Base-by-base conservation (phyloP, 73 alveolate species). In the Paramecium bursaria region DNA sequence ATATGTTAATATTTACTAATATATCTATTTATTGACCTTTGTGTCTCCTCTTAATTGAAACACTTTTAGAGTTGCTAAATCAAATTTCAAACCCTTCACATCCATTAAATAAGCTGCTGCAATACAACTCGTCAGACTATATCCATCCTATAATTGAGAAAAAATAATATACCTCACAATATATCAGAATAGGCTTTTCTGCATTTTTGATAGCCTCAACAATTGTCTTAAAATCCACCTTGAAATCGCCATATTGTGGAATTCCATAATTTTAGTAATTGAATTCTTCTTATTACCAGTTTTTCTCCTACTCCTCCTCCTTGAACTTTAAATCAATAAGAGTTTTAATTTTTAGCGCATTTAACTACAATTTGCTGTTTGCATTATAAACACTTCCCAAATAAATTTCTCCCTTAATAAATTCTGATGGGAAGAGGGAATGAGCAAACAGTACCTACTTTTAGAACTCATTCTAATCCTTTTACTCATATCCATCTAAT, bases 61-160 rank as follows among this genome's bases (percentile, higher is more conserved):
- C 3, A 67, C 60, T 21, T 19, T 35, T 14, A 67, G 22, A 19
- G 82, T 17, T 19, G 82, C 49, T 21, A 42, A 14, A 67, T 39
- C 44, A 44, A 9, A 67, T 25, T 35, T 35, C 39, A 11, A 19
- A 1, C 21, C 44, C 27, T 67, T 67, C 14, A n/a, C 14, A 39
- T 21, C 44, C 60, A 67, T 67, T 27, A 67, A 17, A 67, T 67
- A 67, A 17, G 60, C 82, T n/a, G 44, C 44, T 14, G 82, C 82
- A 0, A 67, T 15, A 13, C 26, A 9, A 39, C 39, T 39, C 21
- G 55, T 67, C 1, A 39, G 27, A 13, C 46, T 39, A 67, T 67
- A 39, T 4, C 82, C 82, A 67, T 67, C 82, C 82, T 35, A 67
- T 21, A 3, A 31, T 15, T 35, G 27, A n/a, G 39, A 9, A 1